Evolutionary conservation across 305 asterid species (phyloP), one percentile per base, ranked within the genome.

Genomic region (Ilex paraguariensis): DNA sequence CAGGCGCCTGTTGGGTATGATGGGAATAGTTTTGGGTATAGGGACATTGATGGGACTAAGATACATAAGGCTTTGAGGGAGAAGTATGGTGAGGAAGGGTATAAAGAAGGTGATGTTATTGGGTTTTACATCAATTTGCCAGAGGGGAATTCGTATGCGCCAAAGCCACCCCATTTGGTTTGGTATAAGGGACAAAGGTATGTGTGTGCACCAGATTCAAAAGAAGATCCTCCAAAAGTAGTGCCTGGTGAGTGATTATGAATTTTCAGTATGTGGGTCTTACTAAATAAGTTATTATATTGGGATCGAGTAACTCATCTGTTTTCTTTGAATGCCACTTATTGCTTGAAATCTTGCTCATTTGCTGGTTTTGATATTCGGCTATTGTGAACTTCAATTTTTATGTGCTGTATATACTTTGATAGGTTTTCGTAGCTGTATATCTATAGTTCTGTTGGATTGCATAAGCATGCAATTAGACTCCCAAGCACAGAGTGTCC

Each of bases 1-100:
- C 99, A 93, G 76, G 99, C 97, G 4, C 99, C 99, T 0, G 97
- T 87, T 16, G 99, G 99, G 45, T 93, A 86, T 66, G 99, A 93
- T 75, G 93, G 79, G 63, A 87, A 83, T 79, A 86, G 99, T 74
- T 93, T 81, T 57, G 96, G 97, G 17, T 93, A 86, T 62, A 84
- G 99, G 70, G 99, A 93, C 78, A 65, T 84, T 74, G 99, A 90
- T 75, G 99, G 99, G 66, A 76, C 88, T 63, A 93, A 87, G 75
- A 86, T 93, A 74, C 92, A 93, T 68, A 93, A 90, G 81, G 99
- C 97, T 17, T 76, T 84, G 72, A 83, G 99, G 76, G 97, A 87
- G 69, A 79, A 79, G 77, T 93, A 86, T 52, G 96, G 95, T 32
- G 85, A 81, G 58, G 96, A 81, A 70, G 97, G 96, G 42, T 93